phyloP scores from a whole-genome alignment of 139 green algal species.

The Micractinium sp. region DNA sequence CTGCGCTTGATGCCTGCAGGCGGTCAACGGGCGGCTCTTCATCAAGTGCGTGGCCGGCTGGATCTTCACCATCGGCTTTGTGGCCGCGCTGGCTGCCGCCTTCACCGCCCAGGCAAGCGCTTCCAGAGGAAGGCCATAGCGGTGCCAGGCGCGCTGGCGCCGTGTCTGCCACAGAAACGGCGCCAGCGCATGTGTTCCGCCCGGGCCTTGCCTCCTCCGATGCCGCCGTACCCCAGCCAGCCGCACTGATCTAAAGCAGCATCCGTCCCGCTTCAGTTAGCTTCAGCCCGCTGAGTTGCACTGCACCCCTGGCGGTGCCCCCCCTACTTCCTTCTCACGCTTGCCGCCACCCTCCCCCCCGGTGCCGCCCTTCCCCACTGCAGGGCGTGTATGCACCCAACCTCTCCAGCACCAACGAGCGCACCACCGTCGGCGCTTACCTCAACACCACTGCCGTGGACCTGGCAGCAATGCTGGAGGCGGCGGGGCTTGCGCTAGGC shows the following conservation, averaged over 20 bases:
- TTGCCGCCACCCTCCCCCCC: too few species aligned
- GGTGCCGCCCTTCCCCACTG: not conserved
- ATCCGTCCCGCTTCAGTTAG: too few species aligned
- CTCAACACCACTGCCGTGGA: not conserved
- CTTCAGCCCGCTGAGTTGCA: too few species aligned
- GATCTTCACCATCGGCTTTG: slow-evolving; percentile 36
- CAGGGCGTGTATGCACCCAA: not conserved
- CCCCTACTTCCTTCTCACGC: too few species aligned
- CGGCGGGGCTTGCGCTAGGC: not conserved
- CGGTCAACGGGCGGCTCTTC: slow-evolving; percentile 55
- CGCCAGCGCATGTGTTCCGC: not conserved
- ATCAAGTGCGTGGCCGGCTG: slow-evolving; percentile 33
- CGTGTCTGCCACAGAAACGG: not conserved
- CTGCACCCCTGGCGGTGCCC: too few species aligned
- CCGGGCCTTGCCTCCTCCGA: not conserved
- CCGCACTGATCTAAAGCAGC: too few species aligned
- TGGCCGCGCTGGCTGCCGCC: slow-evolving; percentile 15
- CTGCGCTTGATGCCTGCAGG: too few species aligned
- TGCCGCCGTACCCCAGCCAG: not conserved
- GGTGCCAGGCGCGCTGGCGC: too few species aligned
- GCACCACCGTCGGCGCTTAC: not conserved
- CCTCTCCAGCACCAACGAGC: not conserved
- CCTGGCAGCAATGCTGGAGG: not conserved
- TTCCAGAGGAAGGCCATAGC: not conserved
- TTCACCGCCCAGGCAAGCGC: slow-evolving; percentile 27